Base-by-base conservation (phyloP, 345 rosid genomes). In the Pugionium dolabratum region DNA sequence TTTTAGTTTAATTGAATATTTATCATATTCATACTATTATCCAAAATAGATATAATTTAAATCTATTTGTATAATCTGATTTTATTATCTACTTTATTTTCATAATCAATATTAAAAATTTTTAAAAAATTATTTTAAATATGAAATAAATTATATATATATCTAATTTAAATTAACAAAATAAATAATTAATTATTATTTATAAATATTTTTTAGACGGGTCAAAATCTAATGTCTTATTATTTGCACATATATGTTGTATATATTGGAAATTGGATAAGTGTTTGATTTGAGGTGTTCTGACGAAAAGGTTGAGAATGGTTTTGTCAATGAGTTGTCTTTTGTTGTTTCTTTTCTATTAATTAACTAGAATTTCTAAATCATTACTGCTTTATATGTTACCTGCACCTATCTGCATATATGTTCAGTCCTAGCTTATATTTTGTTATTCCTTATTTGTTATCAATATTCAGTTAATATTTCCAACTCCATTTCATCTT, bases 291-390 rank as follows among this genome's bases (percentile, higher is more conserved):
- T 73, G 62, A 73, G 72, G 52, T 51, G 67, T 73, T 74, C 77
- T 74, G 73, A 74, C 77, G 48, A 67, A 74, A 67, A 55, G 69
- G 59, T 34, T 45, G 67, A 44, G 72, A 59, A 39, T 72, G 51
- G 66, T 59, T 66, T 74, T 74, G 73, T 62, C 73, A 74, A 67
- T 61, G 77, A 67, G 73, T 67, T 74, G 73, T 74, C 77, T 74
- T 67, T 67, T 73, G 77, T 61, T 74, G 73, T 73, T 73, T 60
- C 34, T 42, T 53, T 33, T 51, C 49, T 44, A 58, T 50, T 50
- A 59, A 72, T 72, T 72, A 56, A 64, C 57, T 72, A 32, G 46
- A 55, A 41, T 39, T 57, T 58, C 51, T 7, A 40, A 56, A 48
- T 57, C 50, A 27, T 39, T 66, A 53, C 67, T 59, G 56, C 64